Base-by-base conservation (phyloP, 2,329 filamentous ascomycete genomes). In the Aspergillus pseudoterreus region DNA sequence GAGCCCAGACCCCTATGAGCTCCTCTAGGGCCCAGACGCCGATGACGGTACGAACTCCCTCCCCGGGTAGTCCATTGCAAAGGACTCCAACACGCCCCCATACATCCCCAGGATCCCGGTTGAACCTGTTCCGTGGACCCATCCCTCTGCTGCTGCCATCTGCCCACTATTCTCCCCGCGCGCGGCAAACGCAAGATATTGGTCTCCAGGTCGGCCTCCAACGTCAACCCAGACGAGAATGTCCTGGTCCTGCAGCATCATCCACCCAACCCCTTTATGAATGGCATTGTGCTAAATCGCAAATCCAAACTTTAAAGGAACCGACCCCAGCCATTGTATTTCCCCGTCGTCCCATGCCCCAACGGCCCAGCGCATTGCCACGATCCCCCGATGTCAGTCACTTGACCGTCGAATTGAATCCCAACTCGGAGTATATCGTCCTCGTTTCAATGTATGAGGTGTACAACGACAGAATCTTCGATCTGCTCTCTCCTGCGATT, bases 361-460 rank as follows among this genome's bases (percentile, higher is more conserved):
- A 86, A 42, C 82, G 86, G 56, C 82, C 87, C 1, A 87, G 85
- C n/a, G 77, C 79, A 2, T 76, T 94, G 4, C 89, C 92, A 1
- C 83, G 87, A 52, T 75, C 79, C 5, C 92, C 92, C 8, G 85
- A 91, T 57, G 83, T 96, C 47, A 83, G 84, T 69, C 78, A 85
- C 47, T 76, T 95, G 41, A 75, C 80, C 4, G 78, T 95, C 0
- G 78, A 83, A 0, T 77, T 84, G 44, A 87, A 92, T 55, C 77
- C 79, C 1, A 81, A 81, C 17, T 83, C 86, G 49, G 90, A 96
- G 60, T 96, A 96, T 62, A 87, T 88, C 4, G 84, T 99, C 49
- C 77, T 99, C 10, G 80, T 99, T 19, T 96, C 91, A 49, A 99
- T 99, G 92, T 97, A 97, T 71, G 94, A 99, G 70, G 92, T 99